phyloP scores from a whole-genome alignment of 2,329 filamentous ascomycete species.

The Aspergillus quadrilineatus region DNA sequence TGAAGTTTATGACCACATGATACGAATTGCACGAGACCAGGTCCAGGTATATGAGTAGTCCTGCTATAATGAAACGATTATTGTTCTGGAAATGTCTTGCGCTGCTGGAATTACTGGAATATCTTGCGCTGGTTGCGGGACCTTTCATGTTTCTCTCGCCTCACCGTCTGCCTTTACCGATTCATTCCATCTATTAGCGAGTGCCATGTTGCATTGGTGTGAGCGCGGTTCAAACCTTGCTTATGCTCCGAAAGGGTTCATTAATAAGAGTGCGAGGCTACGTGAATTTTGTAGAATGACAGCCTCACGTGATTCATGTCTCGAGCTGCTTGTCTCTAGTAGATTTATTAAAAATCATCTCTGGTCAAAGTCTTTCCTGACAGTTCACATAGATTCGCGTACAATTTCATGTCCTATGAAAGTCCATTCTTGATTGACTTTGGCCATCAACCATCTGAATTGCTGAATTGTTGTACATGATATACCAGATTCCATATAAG shows the following conservation, averaged over 20 bases:
- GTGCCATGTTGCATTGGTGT: constrained; percentile 21
- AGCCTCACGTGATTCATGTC: neutral
- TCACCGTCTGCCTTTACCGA: neutral
- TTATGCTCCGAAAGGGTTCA: neutral
- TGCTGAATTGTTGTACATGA: neutral
- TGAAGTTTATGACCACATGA: constrained; percentile 1
- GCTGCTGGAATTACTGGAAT: too few species aligned
- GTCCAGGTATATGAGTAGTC: neutral
- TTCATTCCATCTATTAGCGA: constrained; percentile 18
- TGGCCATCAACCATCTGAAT: neutral
- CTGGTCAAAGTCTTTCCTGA: neutral
- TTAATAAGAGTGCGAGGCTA: constrained; percentile 1
- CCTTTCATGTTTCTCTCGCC: neutral
- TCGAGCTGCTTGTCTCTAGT: neutral
- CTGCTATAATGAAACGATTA: constrained; percentile 4
- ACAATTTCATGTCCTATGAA: neutral
- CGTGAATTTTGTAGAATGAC: constrained; percentile 1
- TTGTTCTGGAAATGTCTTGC: neutral
- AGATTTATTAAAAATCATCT: neutral
- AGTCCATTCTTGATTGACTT: neutral
- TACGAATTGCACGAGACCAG: neutral
- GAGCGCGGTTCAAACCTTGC: constrained; percentile 17
- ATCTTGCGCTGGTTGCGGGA: neutral
- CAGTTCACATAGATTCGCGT: neutral
- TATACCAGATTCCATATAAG: neutral